Conservation (phyloP, 1,284 basidiomycete genomes). For the Microbotryum intermedium region DNA sequence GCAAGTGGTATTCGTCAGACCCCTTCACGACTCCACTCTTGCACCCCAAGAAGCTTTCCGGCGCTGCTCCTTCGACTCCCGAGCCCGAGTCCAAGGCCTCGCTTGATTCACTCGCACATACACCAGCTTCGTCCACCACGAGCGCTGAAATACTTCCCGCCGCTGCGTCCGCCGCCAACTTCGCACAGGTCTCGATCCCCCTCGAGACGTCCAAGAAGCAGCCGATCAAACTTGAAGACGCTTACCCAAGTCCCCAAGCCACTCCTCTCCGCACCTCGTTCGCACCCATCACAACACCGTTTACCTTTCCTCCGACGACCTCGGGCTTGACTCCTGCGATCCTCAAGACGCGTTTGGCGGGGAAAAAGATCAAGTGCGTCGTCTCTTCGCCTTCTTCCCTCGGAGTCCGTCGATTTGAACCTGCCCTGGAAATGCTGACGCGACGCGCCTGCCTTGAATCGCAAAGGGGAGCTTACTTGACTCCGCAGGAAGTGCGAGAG, state of each 20-base stretch:
- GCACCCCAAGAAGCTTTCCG: slow-evolving; percentile 19
- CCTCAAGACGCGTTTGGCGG: slow-evolving; percentile 57
- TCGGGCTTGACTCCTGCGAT: slow-evolving; percentile 52
- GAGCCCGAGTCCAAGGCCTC: not conserved
- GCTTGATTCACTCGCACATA: not conserved
- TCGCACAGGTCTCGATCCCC: not conserved
- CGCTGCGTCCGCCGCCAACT: too few species aligned
- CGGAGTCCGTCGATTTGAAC: not conserved
- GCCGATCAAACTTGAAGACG: slow-evolving; percentile 11
- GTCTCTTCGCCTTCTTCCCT: slow-evolving; percentile 3
- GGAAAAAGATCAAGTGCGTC: slow-evolving; percentile 72
- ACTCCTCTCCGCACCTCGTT: too few species aligned
- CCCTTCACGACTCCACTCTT: slow-evolving; percentile 24
- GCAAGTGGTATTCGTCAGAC: slow-evolving; percentile 28
- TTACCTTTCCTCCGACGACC: slow-evolving; percentile 48
- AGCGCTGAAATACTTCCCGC: not conserved
- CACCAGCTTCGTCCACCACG: not conserved
- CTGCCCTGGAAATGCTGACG: not conserved
- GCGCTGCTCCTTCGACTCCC: not conserved
- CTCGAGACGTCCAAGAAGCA: not conserved
- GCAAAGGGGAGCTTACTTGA: slow-evolving; percentile 54
- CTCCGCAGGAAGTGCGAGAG: slow-evolving; percentile 71
- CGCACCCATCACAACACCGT: slow-evolving; percentile 27
- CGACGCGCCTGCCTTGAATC: slow-evolving; percentile 41
- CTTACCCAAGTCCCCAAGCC: slow-evolving; percentile 13